These are phyloP conservation scores for Pichia sp. DNA, from an alignment of 1,139 yeast genomes.

Conservation along the genomic window DNA sequence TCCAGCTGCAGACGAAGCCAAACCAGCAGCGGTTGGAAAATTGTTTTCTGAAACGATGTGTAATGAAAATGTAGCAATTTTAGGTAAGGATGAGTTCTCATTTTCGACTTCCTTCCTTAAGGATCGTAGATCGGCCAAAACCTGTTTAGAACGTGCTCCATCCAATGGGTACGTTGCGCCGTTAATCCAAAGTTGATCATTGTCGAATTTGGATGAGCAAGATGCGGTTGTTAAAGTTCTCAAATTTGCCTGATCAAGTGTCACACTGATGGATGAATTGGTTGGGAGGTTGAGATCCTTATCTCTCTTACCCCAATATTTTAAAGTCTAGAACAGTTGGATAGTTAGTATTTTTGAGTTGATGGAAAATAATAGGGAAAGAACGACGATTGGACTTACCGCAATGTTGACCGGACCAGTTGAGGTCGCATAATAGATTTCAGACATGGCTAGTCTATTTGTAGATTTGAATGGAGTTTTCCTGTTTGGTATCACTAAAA, in stretches of 20 bases:
- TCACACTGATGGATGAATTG: slow-evolving; percentile 90
- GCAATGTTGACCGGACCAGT: slow-evolving; percentile 99
- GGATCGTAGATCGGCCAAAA: slow-evolving; percentile 68
- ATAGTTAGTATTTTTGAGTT: slow-evolving; percentile 13
- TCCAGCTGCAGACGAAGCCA: slow-evolving; percentile 97
- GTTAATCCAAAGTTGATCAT: slow-evolving; percentile 79
- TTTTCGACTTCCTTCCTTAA: slow-evolving; percentile 57
- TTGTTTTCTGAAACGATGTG: slow-evolving; percentile 91
- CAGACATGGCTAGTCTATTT: slow-evolving; percentile 17
- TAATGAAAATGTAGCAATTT: slow-evolving; percentile 59
- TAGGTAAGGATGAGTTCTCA: slow-evolving; percentile 48
- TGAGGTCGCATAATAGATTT: slow-evolving; percentile 65
- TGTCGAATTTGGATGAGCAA: slow-evolving; percentile 50
- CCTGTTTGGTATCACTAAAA: background rate
- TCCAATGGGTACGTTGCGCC: slow-evolving; percentile 42
- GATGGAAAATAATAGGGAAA: background rate
- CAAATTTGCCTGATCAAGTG: slow-evolving; percentile 83
- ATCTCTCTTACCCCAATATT: slow-evolving; percentile 98
- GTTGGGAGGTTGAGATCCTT: slow-evolving; percentile 85
- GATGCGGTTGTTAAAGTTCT: slow-evolving; percentile 89
- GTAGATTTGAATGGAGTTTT: background rate
- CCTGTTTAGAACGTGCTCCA: slow-evolving; percentile 69
- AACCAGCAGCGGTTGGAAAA: slow-evolving; percentile 98
- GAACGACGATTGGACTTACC: slow-evolving; percentile 36
- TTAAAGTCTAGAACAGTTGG: slow-evolving; percentile 38